phyloP scores from a whole-genome alignment of 805 yeast genomes.

The Candida fluviatilis region DNA sequence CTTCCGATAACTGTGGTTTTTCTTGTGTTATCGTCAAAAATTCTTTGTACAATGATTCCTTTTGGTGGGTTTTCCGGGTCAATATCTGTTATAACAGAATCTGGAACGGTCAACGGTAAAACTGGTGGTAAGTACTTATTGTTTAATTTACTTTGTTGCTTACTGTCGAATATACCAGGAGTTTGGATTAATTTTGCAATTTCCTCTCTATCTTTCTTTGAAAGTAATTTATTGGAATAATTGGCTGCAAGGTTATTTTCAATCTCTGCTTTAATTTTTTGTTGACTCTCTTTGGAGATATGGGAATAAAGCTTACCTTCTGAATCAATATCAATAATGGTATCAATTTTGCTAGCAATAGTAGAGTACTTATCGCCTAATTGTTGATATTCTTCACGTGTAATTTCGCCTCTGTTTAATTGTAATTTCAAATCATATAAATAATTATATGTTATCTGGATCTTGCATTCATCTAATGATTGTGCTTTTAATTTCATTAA shows the following conservation, averaged over 20 bases:
- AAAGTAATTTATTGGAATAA: constrained; percentile 21
- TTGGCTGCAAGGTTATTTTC: constrained; percentile 15
- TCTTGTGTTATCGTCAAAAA: constrained; percentile 58
- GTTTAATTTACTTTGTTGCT: constrained; percentile 37
- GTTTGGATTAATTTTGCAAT: constrained; percentile 42
- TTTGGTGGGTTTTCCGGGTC: constrained; percentile 44
- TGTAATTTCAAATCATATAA: constrained; percentile 41
- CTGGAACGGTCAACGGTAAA: constrained; percentile 45
- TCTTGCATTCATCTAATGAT: constrained; percentile 50
- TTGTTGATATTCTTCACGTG: constrained; percentile 19
- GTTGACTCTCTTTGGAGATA: constrained; percentile 26
- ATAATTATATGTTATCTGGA: constrained; percentile 51
- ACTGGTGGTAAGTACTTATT: constrained; percentile 53
- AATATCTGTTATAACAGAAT: constrained; percentile 32
- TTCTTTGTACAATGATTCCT: constrained; percentile 46
- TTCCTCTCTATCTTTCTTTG: constrained; percentile 34
- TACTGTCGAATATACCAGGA: constrained; percentile 35
- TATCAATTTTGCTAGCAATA: constrained; percentile 40
- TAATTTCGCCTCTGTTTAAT: constrained; percentile 33
- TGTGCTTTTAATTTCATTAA: constrained; percentile 52
- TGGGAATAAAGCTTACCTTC: constrained; percentile 36
- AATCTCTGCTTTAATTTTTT: constrained; percentile 17
- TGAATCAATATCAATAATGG: constrained; percentile 46
- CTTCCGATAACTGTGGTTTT: constrained; percentile 52
- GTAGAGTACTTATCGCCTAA: constrained; percentile 26